Base-by-base conservation (phyloP, 352 stramenopile species). In the Halophytophthora batemanensis region DNA sequence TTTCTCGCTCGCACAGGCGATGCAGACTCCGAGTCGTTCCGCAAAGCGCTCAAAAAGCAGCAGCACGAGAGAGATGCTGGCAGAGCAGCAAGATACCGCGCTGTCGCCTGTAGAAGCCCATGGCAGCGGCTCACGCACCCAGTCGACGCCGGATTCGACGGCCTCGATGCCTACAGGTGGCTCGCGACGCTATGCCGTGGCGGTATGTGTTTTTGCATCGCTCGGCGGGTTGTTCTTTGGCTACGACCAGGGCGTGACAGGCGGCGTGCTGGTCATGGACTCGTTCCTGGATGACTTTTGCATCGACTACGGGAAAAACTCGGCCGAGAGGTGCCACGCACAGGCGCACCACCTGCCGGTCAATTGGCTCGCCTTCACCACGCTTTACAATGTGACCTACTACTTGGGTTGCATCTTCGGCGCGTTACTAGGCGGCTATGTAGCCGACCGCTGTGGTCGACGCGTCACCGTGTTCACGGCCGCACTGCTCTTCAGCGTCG, bases 281-380 rank as follows among this genome's bases (percentile, higher is more conserved):
- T 77, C 67, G 19, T 73, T 77, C 53, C 31, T 77, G n/a, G 50
- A 72, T 47, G 61, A 71, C 42, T 70, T 63, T 47, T 70, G 61
- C 48, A 56, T 70, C 42, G 61, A 53, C 38, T 66, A 17, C n/a
- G 50, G 52, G 56, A 70, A 53, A 60, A 66, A 38, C 63, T 59
- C 46, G 61, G 50, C 6, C 19, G 43, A 49, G 25, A 29, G 36
- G 2, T 49, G 43, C 43, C 35, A 37, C n/a, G 29, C 23, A 13
- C 29, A 25, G 43, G 3, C 25, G 23, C 15, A 8, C 23, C 15
- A 38, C 13, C 43, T 49, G 25, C 43, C 43, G 23, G 1, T 15
- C 43, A 5, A 37, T 6, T 49, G 43, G 43, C 35, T 17, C n/a
- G 21, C 43, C 3, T 61, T 53, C 33, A 39, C 29, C n/a, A 18